Percentiles rank a stretch among this genome's conserved stretches.
Evolutionary conservation across 768 basidiomycete genomes (phyloP).

Genomic region (Podaxis rugospora): DNA sequence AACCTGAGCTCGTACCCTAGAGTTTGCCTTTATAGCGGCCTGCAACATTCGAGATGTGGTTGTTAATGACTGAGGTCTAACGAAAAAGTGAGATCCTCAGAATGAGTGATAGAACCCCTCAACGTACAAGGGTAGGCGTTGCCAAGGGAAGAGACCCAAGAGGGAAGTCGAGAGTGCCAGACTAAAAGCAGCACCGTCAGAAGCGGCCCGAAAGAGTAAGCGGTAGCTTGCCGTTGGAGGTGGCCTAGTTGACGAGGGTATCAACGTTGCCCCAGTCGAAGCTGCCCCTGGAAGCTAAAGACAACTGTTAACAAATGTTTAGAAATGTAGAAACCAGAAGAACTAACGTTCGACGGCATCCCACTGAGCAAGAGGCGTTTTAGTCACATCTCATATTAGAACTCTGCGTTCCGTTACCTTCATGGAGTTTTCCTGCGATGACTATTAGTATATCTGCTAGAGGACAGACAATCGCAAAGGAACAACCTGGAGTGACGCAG

Average conservation of each 20-base stretch:
- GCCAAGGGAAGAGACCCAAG: constrained; percentile 34
- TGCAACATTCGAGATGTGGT: constrained; percentile 41
- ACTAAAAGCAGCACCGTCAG: constrained; percentile 6
- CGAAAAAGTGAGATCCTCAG: not conserved
- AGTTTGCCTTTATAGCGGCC: constrained; percentile 44
- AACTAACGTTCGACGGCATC: constrained; percentile 33
- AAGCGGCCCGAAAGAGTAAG: not conserved
- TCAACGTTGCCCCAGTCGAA: constrained; percentile 26
- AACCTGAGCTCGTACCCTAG: constrained; percentile 23
- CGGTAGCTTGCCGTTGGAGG: constrained; percentile 27
- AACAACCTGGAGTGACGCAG: constrained; percentile 32
- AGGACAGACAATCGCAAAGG: not conserved
- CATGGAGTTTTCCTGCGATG: constrained; percentile 35
- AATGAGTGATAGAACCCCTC: not conserved
- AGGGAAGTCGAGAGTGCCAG: constrained; percentile 35
- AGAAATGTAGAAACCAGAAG: not conserved
- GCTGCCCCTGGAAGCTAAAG: constrained; percentile 23
- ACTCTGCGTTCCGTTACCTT: constrained; percentile 23
- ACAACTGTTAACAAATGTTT: not conserved
- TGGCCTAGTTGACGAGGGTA: constrained; percentile 35
- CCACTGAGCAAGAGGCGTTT: constrained; percentile 22
- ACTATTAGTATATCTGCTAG: not conserved
- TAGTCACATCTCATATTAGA: not conserved
- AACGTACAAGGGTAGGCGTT: constrained; percentile 33
- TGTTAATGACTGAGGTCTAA: constrained; percentile 39